Conservation (phyloP, 169 alveolate genomes). For the Plasmodium knowlesi region DNA sequence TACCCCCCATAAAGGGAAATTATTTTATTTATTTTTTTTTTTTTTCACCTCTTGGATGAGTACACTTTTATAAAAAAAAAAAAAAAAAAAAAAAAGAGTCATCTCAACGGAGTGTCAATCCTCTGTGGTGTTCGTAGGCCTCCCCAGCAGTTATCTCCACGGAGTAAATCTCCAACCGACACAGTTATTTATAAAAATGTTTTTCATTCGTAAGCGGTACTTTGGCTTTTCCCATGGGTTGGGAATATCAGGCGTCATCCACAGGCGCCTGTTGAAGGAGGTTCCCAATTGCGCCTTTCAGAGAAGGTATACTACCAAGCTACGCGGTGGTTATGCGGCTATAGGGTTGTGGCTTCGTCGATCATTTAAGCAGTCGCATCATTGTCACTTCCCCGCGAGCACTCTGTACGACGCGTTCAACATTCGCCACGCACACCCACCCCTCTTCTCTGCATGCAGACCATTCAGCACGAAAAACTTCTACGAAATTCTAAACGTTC, state of each 20-base stretch:
- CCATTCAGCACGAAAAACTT: conserved; percentile 31
- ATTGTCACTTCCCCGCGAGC: neutral
- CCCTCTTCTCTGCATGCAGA: neutral
- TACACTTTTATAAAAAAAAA: neutral
- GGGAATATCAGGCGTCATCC: neutral
- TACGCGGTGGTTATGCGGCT: neutral
- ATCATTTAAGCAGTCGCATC: neutral
- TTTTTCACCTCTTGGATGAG: neutral
- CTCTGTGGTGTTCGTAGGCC: neutral
- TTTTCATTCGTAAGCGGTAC: conserved; percentile 31
- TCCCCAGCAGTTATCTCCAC: neutral
- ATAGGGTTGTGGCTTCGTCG: neutral
- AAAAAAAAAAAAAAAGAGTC: neutral
- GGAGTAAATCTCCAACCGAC: neutral
- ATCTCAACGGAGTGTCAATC: neutral
- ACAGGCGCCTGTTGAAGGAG: neutral
- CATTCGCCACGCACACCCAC: neutral
- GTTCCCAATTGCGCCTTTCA: neutral
- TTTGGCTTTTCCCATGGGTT: neutral
- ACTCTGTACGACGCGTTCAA: neutral
- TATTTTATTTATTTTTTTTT: no score
- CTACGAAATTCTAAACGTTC: conserved; percentile 82
- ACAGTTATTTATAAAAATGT: conserved; percentile 4
- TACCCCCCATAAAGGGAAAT: neutral
- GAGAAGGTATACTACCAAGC: neutral